Percentiles rank a stretch among this genome's conserved stretches.
Conservation (phyloP, 768 basidiomycete genomes). For the Lyophyllum semitale region DNA sequence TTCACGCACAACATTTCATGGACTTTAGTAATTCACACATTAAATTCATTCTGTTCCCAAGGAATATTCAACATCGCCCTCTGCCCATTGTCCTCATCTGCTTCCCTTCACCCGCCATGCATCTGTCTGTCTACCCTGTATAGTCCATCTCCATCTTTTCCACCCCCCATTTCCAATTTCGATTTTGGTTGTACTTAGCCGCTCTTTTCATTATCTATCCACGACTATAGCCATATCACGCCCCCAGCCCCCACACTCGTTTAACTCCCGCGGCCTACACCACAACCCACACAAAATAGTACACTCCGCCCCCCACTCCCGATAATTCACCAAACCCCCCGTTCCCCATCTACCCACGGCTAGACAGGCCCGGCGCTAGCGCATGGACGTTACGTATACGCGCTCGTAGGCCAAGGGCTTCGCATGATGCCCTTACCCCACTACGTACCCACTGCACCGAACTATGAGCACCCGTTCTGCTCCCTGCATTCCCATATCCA, state of each 20-base stretch:
- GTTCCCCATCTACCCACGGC: not conserved
- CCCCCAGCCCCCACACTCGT: conserved; percentile 7
- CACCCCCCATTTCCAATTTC: not conserved
- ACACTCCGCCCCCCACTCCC: not conserved
- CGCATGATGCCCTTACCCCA: not conserved
- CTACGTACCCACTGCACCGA: not conserved
- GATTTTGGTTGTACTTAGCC: conserved; percentile 13
- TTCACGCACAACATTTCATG: not conserved
- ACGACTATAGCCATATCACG: not conserved
- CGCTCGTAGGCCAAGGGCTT: not conserved
- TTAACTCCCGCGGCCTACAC: not conserved
- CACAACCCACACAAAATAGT: not conserved
- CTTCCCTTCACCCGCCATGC: not conserved
- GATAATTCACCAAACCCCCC: conserved; percentile 3
- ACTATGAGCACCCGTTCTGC: not conserved
- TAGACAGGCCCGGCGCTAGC: not conserved
- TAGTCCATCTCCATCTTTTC: conserved; percentile 1
- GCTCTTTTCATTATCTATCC: conserved; percentile 1
- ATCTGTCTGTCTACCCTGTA: not conserved
- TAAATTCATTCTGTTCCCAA: not conserved
- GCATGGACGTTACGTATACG: conserved; percentile 2
- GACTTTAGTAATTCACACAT: conserved; percentile 7
- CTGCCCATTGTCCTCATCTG: not conserved
- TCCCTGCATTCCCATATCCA: not conserved
- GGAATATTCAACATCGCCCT: not conserved